phyloP scores from a whole-genome alignment of 2,329 filamentous ascomycete genomes.

The Aspergillus sp. region DNA sequence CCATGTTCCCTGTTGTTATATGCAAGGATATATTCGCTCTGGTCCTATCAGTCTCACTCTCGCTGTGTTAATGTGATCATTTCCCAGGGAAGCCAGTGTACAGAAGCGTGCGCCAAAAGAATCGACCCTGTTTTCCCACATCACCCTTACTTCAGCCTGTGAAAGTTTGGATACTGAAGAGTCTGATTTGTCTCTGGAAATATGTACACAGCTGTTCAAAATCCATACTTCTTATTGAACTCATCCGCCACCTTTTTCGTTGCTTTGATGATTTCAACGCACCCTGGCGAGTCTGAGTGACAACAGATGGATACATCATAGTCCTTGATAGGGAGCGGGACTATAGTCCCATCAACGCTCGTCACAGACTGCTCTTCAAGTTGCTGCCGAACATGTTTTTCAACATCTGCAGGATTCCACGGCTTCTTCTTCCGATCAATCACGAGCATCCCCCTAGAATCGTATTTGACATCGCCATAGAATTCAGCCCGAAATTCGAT shows the following conservation, averaged over 20 bases:
- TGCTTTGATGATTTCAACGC: slow-evolving; percentile 45
- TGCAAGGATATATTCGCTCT: too few relatives aligned
- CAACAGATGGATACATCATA: slow-evolving; percentile 48
- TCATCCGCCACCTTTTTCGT: slow-evolving; percentile 42
- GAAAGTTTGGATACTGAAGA: not conserved
- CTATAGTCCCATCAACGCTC: slow-evolving; percentile 41
- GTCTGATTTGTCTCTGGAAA: not conserved
- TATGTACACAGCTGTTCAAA: not conserved
- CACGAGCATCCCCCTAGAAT: slow-evolving; percentile 49
- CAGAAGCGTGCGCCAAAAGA: too few relatives aligned
- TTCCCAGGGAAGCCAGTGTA: too few relatives aligned
- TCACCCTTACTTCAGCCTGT: not conserved
- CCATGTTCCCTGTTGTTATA: too few relatives aligned
- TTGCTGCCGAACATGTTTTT: slow-evolving; percentile 44
- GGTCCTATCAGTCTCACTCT: too few relatives aligned
- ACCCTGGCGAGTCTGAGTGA: slow-evolving; percentile 50
- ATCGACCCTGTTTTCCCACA: too few relatives aligned
- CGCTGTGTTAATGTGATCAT: too few relatives aligned
- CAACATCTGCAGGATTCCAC: slow-evolving; percentile 41
- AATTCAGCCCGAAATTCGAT: slow-evolving; percentile 56
- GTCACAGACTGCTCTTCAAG: slow-evolving; percentile 43
- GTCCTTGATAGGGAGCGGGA: slow-evolving; percentile 41
- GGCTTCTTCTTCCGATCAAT: slow-evolving; percentile 61
- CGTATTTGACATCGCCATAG: slow-evolving; percentile 59
- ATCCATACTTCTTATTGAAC: slow-evolving; percentile 39